phyloP scores from a whole-genome alignment of 2,329 filamentous ascomycete species.

The Myriosclerotinia scirpicola region DNA sequence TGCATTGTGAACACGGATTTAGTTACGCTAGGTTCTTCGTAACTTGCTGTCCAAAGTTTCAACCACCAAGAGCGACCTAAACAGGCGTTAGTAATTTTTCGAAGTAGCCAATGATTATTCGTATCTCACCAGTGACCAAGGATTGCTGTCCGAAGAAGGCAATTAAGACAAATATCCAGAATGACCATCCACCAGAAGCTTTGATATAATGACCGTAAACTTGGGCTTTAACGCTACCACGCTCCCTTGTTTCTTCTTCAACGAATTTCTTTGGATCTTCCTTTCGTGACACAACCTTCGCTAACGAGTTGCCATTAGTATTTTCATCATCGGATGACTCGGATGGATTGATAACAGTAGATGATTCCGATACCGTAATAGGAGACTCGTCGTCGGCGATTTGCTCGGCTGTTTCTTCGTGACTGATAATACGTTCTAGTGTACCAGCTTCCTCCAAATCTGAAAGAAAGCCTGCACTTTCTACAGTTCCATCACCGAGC shows the following conservation, averaged over 20 bases:
- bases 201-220: constrained; percentile 69
- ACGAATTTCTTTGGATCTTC: constrained; percentile 65
- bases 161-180: constrained; percentile 57
- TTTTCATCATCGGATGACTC: constrained; percentile 50
- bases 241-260: constrained; percentile 71
- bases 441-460: constrained; percentile 61
- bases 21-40: constrained; percentile 39
- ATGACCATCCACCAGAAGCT: constrained; percentile 61
- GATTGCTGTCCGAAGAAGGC: constrained; percentile 57
- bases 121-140: constrained; percentile 52
- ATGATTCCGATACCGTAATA: constrained; percentile 28
- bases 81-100: constrained; percentile 14
- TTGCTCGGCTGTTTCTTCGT: constrained; percentile 51
- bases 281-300: constrained; percentile 52
- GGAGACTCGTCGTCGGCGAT: constrained; percentile 50
- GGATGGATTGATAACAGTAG: constrained; percentile 54
- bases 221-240: constrained; percentile 64
- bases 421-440: constrained; percentile 56
- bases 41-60: constrained; percentile 58
- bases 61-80: constrained; percentile 62
- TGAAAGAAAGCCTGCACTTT: constrained; percentile 62
- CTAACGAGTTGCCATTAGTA: constrained; percentile 46
- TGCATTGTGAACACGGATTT: constrained; percentile 46
- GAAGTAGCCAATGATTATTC: neutral
- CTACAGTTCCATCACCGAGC: constrained; percentile 65